These are phyloP conservation scores for Wickerhamomyces strasburgensis DNA, from an alignment of 805 yeast genomes.

Conservation along the genomic window DNA sequence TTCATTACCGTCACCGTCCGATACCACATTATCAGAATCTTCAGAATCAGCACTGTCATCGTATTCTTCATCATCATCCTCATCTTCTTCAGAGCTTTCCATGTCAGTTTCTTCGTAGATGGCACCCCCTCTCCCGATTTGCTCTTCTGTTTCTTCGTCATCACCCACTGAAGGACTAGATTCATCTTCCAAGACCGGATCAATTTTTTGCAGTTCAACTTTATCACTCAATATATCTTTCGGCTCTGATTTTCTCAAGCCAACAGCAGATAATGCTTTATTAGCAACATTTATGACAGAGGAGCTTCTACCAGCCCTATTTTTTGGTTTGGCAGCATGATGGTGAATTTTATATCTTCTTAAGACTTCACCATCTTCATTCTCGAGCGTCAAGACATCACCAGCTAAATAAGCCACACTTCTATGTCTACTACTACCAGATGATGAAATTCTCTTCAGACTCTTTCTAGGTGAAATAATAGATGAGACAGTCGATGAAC, in stretches of 20 bases:
- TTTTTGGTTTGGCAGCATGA: constrained; percentile 30
- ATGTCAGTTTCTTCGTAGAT: not conserved
- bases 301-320: constrained; percentile 31
- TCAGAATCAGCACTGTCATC: constrained; percentile 24
- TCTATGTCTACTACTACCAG: constrained; percentile 18
- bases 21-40: constrained; percentile 16
- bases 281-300: constrained; percentile 24
- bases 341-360: constrained; percentile 74
- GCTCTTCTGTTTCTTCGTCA: not conserved
- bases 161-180: not conserved
- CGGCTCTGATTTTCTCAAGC: constrained; percentile 32
- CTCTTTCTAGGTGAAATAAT: constrained; percentile 15
- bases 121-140: no score
- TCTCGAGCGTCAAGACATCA: constrained; percentile 76
- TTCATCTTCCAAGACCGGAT: not conserved
- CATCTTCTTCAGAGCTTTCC: constrained; percentile 1
- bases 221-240: not conserved
- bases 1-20: constrained; percentile 20
- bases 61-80: constrained; percentile 11
- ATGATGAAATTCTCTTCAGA: not conserved
- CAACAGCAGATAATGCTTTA: constrained; percentile 52
- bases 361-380: constrained; percentile 86
- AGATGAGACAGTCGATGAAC: constrained; percentile 20
- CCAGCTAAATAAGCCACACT: constrained; percentile 74
- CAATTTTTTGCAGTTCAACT: not conserved